A percentile compares a stretch with the other conserved stretches of the same genome.
Conservation (phyloP, 2,329 filamentous ascomycete species). For the Aphanocladium album region DNA sequence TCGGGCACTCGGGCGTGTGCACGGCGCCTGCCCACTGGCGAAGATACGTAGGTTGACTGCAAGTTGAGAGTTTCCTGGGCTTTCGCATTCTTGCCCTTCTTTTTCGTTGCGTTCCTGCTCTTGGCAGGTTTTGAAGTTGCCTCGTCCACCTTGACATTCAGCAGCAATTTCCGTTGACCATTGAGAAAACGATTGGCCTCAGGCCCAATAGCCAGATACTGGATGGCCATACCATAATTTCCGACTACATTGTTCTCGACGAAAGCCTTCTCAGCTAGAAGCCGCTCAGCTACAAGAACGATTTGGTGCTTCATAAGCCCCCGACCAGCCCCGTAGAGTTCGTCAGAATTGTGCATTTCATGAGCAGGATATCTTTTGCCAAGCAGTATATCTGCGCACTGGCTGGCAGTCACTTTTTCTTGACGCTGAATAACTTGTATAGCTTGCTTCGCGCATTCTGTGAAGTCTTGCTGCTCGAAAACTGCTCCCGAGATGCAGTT, state of each 20-base stretch:
- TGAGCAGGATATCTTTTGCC: constrained; percentile 60
- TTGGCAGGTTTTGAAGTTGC: background rate
- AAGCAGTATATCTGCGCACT: constrained; percentile 79
- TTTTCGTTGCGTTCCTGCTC: constrained; percentile 19
- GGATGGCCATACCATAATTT: constrained; percentile 60
- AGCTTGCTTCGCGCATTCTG: constrained; percentile 65
- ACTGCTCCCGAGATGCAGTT: constrained; percentile 73
- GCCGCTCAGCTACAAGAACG: constrained; percentile 74
- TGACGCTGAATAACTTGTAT: constrained; percentile 62
- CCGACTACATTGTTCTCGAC: constrained; percentile 57
- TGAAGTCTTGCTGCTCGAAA: constrained; percentile 73
- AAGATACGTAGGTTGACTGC: constrained; percentile 46
- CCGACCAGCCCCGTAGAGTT: constrained; percentile 64
- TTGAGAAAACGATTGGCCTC: constrained; percentile 38
- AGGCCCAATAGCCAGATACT: constrained; percentile 58
- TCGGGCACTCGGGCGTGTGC: constrained; percentile 21
- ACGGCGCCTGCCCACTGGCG: constrained; percentile 39
- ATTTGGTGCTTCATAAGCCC: constrained; percentile 69
- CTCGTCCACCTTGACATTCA: constrained; percentile 32
- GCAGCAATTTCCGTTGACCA: constrained; percentile 41
- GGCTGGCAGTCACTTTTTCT: constrained; percentile 62
- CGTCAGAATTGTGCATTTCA: constrained; percentile 39
- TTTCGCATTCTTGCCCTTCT: constrained; percentile 28
- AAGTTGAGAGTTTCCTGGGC: constrained; percentile 36
- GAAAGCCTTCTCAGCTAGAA: constrained; percentile 70